Evolutionary conservation across 2,329 filamentous ascomycete species (phyloP), one percentile per base, ranked within the genome.

Genomic region (Zymoseptoria tritici): DNA sequence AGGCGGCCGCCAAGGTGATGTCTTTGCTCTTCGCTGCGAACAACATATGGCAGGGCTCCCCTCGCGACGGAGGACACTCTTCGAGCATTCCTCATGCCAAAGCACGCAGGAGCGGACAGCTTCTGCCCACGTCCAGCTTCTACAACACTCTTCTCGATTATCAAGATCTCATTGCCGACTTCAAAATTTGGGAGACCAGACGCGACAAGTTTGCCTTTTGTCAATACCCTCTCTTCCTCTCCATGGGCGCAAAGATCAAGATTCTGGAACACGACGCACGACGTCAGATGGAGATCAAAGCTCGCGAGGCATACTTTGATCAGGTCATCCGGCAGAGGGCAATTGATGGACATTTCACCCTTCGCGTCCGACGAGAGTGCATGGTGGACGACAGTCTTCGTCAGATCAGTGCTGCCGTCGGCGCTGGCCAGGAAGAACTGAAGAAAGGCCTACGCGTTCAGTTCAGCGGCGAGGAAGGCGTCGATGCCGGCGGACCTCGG

Each of bases 221-320:
- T 71, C 90, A 96, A 71, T 96, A 95, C 68, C 91, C 92, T 0
- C 95, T 96, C 69, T 86, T 96, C 66, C 80, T 97, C 49, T 96
- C 91, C 62, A 91, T 97, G 64, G 92, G 90, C 79, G 88, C 91
- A 26, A 97, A 97, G 74, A 96, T 94, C 60, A 88, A 88, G 64
- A 93, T 96, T 53, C 79, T 96, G 67, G 91, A 96, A 70, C 84
- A 95, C 68, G 92, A 97, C 73, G 90, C 91, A 7, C 85, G 87
- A 63, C 84, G 91, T 7, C 91, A 96, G 73, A 96, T 96, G 91
- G 87, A 91, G 69, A 85, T 85, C 64, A 93, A 91, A 72, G 91
- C 91, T 9, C 83, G 91, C 55, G 90, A 96, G 70, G 91, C 91
- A 2, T 96, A 96, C 73, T 95, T 96, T 70, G 88, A 92, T 72